Percentiles rank a stretch among this genome's conserved stretches.
phyloP scores from a whole-genome alignment of 2,329 filamentous ascomycete species.

The Aspergillus udagawae region DNA sequence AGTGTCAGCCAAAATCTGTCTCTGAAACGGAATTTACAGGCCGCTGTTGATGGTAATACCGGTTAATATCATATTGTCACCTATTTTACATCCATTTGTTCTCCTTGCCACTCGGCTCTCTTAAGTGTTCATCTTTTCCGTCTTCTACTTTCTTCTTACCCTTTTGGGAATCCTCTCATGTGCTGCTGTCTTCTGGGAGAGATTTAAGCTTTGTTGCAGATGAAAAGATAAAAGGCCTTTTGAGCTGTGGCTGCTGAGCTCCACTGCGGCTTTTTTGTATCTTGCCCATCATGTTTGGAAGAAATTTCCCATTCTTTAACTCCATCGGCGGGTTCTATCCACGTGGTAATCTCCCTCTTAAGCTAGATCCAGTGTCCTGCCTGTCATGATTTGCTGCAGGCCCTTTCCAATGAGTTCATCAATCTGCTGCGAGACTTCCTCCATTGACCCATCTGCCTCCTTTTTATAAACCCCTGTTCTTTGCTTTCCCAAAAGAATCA shows the following conservation, averaged over 20 bases:
- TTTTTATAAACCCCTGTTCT: slow-evolving; percentile 7
- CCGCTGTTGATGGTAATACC: slow-evolving; percentile 45
- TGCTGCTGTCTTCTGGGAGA: slow-evolving; percentile 5
- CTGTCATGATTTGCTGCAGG: background rate
- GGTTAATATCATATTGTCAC: slow-evolving; percentile 14
- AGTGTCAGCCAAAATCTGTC: slow-evolving; percentile 30
- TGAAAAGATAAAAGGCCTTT: background rate
- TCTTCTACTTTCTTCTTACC: background rate
- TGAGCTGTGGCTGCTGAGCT: slow-evolving; percentile 3
- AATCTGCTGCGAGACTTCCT: slow-evolving; percentile 11
- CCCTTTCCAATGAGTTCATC: background rate
- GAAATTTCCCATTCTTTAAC: slow-evolving; percentile 36
- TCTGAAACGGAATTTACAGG: slow-evolving; percentile 42
- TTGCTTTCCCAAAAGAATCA: background rate
- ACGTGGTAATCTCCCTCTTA: slow-evolving; percentile 33
- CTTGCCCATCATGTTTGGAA: slow-evolving; percentile 36
- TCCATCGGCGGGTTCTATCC: slow-evolving; percentile 37
- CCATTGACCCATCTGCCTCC: slow-evolving; percentile 16
- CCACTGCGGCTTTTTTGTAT: slow-evolving; percentile 10
- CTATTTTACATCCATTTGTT: slow-evolving; percentile 1
- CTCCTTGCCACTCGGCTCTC: background rate
- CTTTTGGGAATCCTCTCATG: background rate
- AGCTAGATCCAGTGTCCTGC: background rate
- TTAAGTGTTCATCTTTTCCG: background rate
- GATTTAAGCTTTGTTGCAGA: slow-evolving; percentile 3